Conservation (phyloP, 345 rosid genomes). For the Geranium brycei region DNA sequence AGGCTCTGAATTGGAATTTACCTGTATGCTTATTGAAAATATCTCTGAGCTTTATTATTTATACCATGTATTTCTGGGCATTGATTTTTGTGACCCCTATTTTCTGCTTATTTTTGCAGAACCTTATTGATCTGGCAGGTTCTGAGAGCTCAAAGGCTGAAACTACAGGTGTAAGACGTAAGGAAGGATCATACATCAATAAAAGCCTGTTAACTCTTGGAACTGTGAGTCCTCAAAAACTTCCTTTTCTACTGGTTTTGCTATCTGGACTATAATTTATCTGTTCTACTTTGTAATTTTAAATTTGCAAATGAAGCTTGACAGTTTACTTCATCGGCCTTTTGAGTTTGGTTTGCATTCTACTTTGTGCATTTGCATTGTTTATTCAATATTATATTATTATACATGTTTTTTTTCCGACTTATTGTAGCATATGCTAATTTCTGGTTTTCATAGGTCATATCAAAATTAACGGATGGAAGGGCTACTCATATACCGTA, state of each 20-base stretch:
- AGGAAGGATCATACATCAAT: constrained; percentile 95
- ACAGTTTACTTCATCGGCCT: not conserved
- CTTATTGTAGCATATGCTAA: too few species aligned
- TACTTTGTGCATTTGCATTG: not conserved
- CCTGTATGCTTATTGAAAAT: not conserved
- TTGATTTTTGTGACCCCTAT: constrained; percentile 14
- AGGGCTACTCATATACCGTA: constrained; percentile 87
- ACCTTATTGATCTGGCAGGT: constrained; percentile 99
- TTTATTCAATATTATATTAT: too few species aligned
- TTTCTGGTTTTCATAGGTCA: constrained; percentile 38
- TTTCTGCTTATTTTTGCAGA: constrained; percentile 58
- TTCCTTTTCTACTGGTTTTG: constrained; percentile 5
- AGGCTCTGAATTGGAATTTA: not conserved
- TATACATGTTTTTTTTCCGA: too few species aligned
- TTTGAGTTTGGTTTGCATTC: not conserved
- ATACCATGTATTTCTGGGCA: not conserved
- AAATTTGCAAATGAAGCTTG: not conserved
- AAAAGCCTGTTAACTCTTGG: constrained; percentile 97
- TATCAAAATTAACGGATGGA: constrained; percentile 90
- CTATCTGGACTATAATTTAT: not conserved
- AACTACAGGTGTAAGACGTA: constrained; percentile 86
- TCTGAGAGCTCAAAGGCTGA: constrained; percentile 98
- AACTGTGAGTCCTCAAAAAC: constrained; percentile 52
- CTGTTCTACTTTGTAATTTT: not conserved
- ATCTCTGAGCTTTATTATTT: not conserved